phyloP scores from a whole-genome alignment of 1,284 basidiomycete genomes.

The Neonothopanus nambi region DNA sequence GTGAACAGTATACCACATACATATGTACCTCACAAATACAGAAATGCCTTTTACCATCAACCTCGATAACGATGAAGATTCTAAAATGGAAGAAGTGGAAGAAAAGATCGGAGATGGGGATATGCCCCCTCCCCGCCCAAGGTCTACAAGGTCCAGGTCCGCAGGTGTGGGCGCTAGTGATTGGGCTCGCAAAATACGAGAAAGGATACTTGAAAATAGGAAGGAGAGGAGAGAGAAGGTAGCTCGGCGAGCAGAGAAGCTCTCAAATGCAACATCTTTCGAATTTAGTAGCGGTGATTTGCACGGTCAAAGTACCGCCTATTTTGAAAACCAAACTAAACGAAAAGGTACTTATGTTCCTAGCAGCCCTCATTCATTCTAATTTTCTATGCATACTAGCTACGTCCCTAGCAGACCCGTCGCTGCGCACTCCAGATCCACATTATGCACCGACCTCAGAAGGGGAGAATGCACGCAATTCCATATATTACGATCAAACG shows the following conservation, averaged over 20 bases:
- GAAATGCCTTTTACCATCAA: slow-evolving; percentile 7
- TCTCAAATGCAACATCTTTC: slow-evolving; percentile 21
- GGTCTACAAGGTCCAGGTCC: neutral
- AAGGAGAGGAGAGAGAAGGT: slow-evolving; percentile 36
- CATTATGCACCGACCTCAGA: slow-evolving; percentile 27
- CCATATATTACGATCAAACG: slow-evolving; percentile 30
- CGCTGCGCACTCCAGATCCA: slow-evolving; percentile 23
- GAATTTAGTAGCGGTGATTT: slow-evolving; percentile 18
- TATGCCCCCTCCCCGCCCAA: slow-evolving; percentile 16
- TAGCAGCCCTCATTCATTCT: slow-evolving; percentile 12
- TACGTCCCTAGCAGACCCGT: slow-evolving; percentile 30
- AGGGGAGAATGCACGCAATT: slow-evolving; percentile 30
- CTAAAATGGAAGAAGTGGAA: slow-evolving; percentile 48
- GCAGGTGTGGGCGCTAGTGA: slow-evolving; percentile 16
- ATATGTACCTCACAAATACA: no score
- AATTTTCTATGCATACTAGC: slow-evolving; percentile 25
- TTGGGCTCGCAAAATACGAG: slow-evolving; percentile 26
- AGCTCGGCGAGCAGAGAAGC: slow-evolving; percentile 29
- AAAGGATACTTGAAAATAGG: slow-evolving; percentile 33
- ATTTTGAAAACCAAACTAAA: slow-evolving; percentile 32
- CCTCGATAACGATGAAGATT: slow-evolving; percentile 7
- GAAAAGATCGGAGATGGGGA: slow-evolving; percentile 59
- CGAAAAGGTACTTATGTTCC: slow-evolving; percentile 46
- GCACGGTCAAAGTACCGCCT: slow-evolving; percentile 21
- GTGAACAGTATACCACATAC: no score